phyloP scores from a whole-genome alignment of 106 monocot genomes.

The Posidonia australis region DNA sequence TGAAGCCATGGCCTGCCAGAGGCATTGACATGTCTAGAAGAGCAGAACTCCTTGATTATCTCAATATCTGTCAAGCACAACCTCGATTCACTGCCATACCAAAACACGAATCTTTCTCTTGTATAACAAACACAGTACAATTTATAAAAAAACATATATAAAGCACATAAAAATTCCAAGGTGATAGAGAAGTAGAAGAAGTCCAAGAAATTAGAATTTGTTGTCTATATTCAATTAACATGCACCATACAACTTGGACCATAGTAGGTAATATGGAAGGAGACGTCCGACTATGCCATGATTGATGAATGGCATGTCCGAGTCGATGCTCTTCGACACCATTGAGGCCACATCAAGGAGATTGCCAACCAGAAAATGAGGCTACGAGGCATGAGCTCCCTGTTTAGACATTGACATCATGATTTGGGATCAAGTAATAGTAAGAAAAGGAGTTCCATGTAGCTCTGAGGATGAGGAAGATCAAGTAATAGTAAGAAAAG shows the following conservation, averaged over 20 bases:
- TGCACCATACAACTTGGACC: conserved; percentile 75
- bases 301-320: conserved; percentile 35
- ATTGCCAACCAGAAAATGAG: conserved; percentile 58
- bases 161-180: too few relatives aligned
- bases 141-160: too few relatives aligned
- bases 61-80: conserved; percentile 79
- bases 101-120: conserved; percentile 81
- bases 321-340: conserved; percentile 31
- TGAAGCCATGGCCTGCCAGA: conserved; percentile 88
- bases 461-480: conserved; percentile 14
- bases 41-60: conserved; percentile 76
- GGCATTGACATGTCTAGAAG: conserved; percentile 42
- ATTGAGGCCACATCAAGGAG: conserved; percentile 51
- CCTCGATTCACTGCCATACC: conserved; percentile 90
- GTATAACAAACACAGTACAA: background rate
- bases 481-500: conserved; percentile 53
- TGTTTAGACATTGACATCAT: conserved; percentile 46
- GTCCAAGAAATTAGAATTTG: too few relatives aligned
- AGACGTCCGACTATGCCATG: conserved; percentile 82
- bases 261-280: conserved; percentile 73
- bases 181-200: too few relatives aligned
- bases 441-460: conserved; percentile 45
- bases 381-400: conserved; percentile 46
- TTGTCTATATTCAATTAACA: too few relatives aligned
- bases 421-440: conserved; percentile 61